Base-by-base conservation (phyloP, 2,329 filamentous ascomycete species). In the Arthroderma uncinatum region DNA sequence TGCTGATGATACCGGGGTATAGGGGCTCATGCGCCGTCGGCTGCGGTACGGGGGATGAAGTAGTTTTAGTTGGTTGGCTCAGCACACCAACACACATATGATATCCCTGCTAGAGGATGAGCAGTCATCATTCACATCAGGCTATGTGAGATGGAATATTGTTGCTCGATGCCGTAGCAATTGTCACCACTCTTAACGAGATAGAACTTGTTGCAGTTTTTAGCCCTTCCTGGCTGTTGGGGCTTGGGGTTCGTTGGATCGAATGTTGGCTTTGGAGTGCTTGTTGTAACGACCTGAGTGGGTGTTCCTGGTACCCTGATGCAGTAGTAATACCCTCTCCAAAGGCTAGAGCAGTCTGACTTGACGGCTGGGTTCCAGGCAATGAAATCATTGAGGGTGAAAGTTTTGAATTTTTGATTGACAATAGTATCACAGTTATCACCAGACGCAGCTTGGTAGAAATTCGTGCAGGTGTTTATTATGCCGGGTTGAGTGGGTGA, bases 351-450 rank as follows among this genome's bases (percentile, higher is more conserved):
- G 57, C 65, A 68, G 34, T 58, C 56, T 1, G 40, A 28, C 8
- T 61, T 62, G 1, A 66, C 62, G 1, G 59, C 60, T 2, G 64
- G 62, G 60, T 66, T 67, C 64, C 64, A 67, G 3, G 44, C 42
- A 6, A 57, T 34, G 53, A 67, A 66, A 1, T 63, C 9, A 0
- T 42, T 30, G 10, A 58, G 21, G 34, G 5, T 54, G 34, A 54
- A 42, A 10, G 53, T 54, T 33, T 30, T 36, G 14, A 37, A 37
- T 2, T 37, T 37, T n/a, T 37, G 36, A 23, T 53, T 30, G 23
- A 53, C 48, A 53, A 53, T 53, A 8, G 9, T 9, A 23, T 30
- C 25, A 23, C 47, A 50, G 25, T n/a, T 23, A 4, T 50, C 47
- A 10, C 47, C 47, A 50, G 47, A 23, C 1, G 23, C 25, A 19